Evolutionary conservation across 139 green algal genomes (phyloP), one percentile per base, ranked within the genome.

Genomic region (Edaphochlamys debaryana): DNA sequence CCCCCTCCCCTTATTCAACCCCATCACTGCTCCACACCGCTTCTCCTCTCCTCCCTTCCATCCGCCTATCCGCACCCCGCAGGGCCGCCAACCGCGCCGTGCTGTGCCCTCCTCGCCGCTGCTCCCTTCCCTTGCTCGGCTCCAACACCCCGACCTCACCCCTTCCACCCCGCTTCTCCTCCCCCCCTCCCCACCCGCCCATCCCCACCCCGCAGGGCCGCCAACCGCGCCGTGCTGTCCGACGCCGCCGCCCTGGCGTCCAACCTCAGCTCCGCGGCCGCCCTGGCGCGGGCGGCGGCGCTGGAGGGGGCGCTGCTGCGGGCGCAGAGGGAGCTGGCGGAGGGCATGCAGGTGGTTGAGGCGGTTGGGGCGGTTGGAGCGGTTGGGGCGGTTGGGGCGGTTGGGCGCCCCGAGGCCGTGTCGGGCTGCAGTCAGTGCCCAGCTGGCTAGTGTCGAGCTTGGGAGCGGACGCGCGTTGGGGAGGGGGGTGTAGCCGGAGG

Each of bases 261-360:
- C 75, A 71, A 82, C 30, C 60, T 71, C 20, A 82, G 30, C 4
- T 6, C 25, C 19, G 75, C 75, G 2, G 75, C 45, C n/a, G 52
- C 60, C 0, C 41, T 82, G 7, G 30, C n/a, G 0, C 38, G 11
- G 4, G 60, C 60, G 8, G 41, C 75, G 1, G 58, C 60, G 4
- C n/a, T 50, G 41, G 58, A 82, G 62, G 23, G 45, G 75, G 75
- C 41, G 30, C 58, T 82, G 50, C 17, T 82, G 60, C 30, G 40
- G 29, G 40, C 41, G 29, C 75, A 72, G 75, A 6, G 62, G 75
- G 75, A 45, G 60, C n/a, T 82, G 60, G 41, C 75, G 41, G n/a
- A 72, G 75, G 30, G 72, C 41, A 25, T 82, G 60, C 60, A 82
- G 75, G 75, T 82, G 54, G 15, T 34, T 52, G 50, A 54, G 27